Conservation (phyloP, 306 rosid genomes). For the Pyrus pyrifolia region DNA sequence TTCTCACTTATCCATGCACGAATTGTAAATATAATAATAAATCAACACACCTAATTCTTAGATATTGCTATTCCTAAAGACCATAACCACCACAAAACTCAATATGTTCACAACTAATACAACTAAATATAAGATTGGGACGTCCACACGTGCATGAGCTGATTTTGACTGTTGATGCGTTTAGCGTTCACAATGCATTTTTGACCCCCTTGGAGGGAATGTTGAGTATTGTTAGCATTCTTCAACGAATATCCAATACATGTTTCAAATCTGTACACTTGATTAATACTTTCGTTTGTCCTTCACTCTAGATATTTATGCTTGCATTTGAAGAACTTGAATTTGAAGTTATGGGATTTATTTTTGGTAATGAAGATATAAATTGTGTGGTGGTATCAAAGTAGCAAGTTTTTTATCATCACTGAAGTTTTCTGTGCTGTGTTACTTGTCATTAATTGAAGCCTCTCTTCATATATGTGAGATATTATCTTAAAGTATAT, state of each 20-base stretch:
- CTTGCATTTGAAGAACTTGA: not conserved
- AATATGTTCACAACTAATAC: not conserved
- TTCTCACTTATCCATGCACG: not conserved
- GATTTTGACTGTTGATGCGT: not conserved
- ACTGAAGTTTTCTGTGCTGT: not conserved
- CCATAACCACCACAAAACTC: not conserved
- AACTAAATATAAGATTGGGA: not conserved
- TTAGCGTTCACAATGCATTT: too few species aligned
- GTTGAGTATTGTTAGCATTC: not conserved
- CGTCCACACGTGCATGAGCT: fast-evolving
- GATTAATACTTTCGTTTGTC: not conserved
- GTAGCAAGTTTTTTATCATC: not conserved
- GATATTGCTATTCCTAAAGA: not conserved
- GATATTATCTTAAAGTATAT: not conserved
- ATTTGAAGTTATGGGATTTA: not conserved
- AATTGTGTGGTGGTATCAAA: conserved; percentile 1
- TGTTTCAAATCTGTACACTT: not conserved
- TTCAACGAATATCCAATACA: too few species aligned
- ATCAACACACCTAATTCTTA: too few species aligned
- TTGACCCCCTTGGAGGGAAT: too few species aligned
- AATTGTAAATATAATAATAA: too few species aligned
- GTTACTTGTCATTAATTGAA: not conserved
- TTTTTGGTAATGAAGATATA: not conserved
- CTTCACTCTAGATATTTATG: not conserved
- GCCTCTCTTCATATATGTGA: not conserved